Base-by-base conservation (phyloP, 495 filamentous ascomycete genomes). In the Penicillium nucicola region DNA sequence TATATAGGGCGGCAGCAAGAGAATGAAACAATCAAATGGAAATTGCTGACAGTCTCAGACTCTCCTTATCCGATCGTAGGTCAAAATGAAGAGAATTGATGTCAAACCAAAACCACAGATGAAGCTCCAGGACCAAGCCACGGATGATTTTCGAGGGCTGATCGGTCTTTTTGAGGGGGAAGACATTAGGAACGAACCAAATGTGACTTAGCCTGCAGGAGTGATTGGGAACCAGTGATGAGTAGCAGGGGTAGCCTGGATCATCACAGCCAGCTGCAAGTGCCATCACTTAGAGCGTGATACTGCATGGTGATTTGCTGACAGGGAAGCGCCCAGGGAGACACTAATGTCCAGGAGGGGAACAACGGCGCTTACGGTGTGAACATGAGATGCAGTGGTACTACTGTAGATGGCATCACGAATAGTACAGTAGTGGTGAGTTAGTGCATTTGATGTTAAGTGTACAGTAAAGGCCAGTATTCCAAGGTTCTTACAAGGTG, bases 131-230 rank as follows among this genome's bases (percentile, higher is more conserved):
- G 31, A 30, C 44, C 57, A 68, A 72, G 61, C 66, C 55, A 42
- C 35, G 52, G 44, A 58, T 31, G 45, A 56, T 34, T 58, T 53
- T 54, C 43, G 58, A 65, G 66, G 67, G 59, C 56, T 55, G 55
- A 40, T 60, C 48, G 48, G 54, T 63, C 60, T 64, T 68, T 73
- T 70, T 72, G 65, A 74, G 66, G 70, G 60, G 58, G 46, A 45
- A 35, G 15, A 51, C 41, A 50, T 54, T 72, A 31, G 69, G 50
- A 52, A 61, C 43, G 55, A 66, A 45, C 43, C 42, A 42, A 55
- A 62, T 71, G 68, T 73, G 70, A 73, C 60, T 49, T 56, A 39
- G 38, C 58, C 63, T 64, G 68, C 70, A 50, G 38, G 12, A 15
- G 17, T 58, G 45, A 61, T 33, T 61, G 58, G 55, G 38, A 46